A percentile compares a stretch with the other conserved stretches of the same genome.
These are phyloP conservation scores for Candida maesae DNA, from an alignment of 805 yeast species.

Conservation along the genomic window DNA sequence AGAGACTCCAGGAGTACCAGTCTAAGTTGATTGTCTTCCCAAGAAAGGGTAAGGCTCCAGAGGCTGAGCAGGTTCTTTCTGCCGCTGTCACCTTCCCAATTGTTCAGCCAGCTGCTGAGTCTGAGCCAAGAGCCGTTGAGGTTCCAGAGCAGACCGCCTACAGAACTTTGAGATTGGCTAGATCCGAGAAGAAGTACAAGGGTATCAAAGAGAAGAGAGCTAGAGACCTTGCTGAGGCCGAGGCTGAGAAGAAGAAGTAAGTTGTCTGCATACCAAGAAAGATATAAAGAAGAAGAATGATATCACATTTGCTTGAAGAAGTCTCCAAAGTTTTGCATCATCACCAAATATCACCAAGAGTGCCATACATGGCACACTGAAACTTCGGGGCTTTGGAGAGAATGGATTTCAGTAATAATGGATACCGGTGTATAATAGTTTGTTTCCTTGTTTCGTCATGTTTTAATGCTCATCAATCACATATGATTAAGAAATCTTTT, in stretches of 20 bases:
- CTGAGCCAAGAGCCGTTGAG: conserved; percentile 83
- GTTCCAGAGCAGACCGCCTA: conserved; percentile 70
- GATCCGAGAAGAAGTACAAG: conserved; percentile 87
- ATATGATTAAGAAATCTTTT: conserved; percentile 1
- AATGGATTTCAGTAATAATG: background rate
- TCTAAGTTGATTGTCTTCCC: conserved; percentile 95
- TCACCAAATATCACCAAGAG: background rate
- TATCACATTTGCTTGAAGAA: no score
- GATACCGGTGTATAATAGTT: conserved; percentile 15
- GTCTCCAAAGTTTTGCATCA: background rate
- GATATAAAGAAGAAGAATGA: background rate
- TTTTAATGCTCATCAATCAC: conserved; percentile 13
- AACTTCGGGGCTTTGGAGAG: background rate
- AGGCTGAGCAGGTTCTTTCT: conserved; percentile 71
- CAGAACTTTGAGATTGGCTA: conserved; percentile 94
- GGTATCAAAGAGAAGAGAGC: conserved; percentile 99
- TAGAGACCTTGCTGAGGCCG: conserved; percentile 96
- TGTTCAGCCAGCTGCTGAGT: conserved; percentile 68
- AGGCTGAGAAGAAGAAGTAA: conserved; percentile 98
- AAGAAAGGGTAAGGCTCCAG: conserved; percentile 81
- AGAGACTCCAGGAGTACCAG: conserved; percentile 94
- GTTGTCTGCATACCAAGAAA: conserved; percentile 13
- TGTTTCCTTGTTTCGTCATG: conserved; percentile 15
- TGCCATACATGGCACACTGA: no score
- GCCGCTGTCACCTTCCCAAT: conserved; percentile 88